Percentiles rank a stretch among this genome's conserved stretches.
These are phyloP conservation scores for Penicillium sp. DNA, from an alignment of 2,329 filamentous ascomycete species.

Conservation along the genomic window DNA sequence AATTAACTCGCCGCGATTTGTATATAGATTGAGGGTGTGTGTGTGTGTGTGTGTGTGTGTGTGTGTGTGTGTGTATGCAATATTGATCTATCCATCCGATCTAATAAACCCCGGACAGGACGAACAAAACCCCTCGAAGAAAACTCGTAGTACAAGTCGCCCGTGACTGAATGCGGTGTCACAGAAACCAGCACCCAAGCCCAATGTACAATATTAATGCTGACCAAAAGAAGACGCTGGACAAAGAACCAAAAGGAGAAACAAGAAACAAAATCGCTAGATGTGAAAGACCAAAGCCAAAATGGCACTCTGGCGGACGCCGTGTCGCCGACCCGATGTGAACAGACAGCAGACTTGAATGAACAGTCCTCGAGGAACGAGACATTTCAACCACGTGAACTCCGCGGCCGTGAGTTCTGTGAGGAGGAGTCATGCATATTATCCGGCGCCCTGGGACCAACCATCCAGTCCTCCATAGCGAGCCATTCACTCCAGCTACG, in stretches of 20 bases:
- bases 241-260: conserved; percentile 5
- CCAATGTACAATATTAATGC: conserved; percentile 8
- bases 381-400: conserved; percentile 26
- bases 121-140: background rate
- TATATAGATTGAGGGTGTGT: background rate
- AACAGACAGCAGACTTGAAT: background rate
- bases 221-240: conserved; percentile 7
- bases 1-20: background rate
- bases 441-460: conserved; percentile 73
- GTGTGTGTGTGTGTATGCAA: background rate
- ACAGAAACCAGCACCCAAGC: background rate
- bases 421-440: conserved; percentile 39
- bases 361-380: background rate
- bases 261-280: conserved; percentile 18
- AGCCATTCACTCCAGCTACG: conserved; percentile 90
- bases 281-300: conserved; percentile 6
- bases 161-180: background rate
- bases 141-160: background rate
- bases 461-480: conserved; percentile 97
- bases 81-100: background rate
- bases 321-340: conserved; percentile 11
- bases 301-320: conserved; percentile 8
- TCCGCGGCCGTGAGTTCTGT: conserved; percentile 33
- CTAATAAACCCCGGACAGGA: background rate
- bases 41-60: background rate